phyloP scores from a whole-genome alignment of 495 filamentous ascomycete genomes.

The Daldinia loculata region DNA sequence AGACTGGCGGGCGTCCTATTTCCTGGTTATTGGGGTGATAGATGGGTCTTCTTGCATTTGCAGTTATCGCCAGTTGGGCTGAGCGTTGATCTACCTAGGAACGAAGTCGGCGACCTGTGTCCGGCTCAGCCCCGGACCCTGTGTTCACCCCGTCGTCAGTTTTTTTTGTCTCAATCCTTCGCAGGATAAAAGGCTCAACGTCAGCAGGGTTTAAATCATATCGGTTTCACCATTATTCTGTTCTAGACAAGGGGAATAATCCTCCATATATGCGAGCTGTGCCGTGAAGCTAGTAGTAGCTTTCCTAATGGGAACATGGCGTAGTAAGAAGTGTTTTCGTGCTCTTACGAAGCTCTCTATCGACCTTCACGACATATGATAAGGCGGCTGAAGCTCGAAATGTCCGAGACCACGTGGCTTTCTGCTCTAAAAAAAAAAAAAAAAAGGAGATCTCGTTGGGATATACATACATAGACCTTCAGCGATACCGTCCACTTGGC shows the following conservation, averaged over 20 bases:
- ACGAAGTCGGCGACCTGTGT: conserved; percentile 15
- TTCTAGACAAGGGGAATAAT: conserved; percentile 32
- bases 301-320: conserved; percentile 17
- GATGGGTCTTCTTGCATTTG: conserved; percentile 25
- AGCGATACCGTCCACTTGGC: conserved; percentile 26
- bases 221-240: conserved; percentile 16
- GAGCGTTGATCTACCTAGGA: conserved; percentile 20
- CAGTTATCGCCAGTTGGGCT: conserved; percentile 26
- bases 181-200: conserved; percentile 2
- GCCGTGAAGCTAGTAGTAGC: conserved; percentile 22
- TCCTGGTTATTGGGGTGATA: conserved; percentile 22
- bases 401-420: conserved; percentile 40
- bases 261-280: conserved; percentile 30
- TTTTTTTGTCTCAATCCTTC: conserved; percentile 16
- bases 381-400: conserved; percentile 35
- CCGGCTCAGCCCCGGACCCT: conserved; percentile 22
- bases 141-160: not conserved
- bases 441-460: conserved; percentile 18
- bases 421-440: conserved; percentile 12
- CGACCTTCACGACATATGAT: conserved; percentile 17
- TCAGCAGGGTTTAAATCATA: conserved; percentile 20
- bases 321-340: conserved; percentile 18
- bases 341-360: conserved; percentile 12
- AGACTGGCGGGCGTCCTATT: conserved; percentile 30
- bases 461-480: conserved; percentile 6